These are phyloP conservation scores for Geotrichum reessii DNA, from an alignment of 1,139 yeast genomes.

Conservation along the genomic window DNA sequence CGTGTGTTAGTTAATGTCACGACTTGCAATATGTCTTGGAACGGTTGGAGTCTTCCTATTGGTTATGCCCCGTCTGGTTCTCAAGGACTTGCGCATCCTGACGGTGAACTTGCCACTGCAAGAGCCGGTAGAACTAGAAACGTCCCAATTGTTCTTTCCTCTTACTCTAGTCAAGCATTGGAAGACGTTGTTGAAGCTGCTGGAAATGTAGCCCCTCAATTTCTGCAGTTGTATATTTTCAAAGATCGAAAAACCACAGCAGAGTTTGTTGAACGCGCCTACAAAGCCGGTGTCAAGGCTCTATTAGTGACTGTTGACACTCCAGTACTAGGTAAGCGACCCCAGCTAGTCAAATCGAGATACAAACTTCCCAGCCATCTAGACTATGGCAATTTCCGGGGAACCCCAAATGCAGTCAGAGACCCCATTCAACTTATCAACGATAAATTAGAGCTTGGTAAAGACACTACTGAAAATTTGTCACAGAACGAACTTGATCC, in stretches of 20 bases:
- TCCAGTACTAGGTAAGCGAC: slow-evolving; percentile 11
- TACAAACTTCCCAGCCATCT: slow-evolving; percentile 6
- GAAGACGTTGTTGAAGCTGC: slow-evolving; percentile 4
- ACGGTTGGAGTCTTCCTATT: slow-evolving; percentile 4
- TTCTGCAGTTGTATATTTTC: slow-evolving; percentile 10
- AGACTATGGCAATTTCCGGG: slow-evolving; percentile 11
- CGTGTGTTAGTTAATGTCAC: slow-evolving; percentile 3
- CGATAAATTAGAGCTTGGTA: slow-evolving; percentile 10
- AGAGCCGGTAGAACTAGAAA: slow-evolving; percentile 1
- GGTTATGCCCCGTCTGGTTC: slow-evolving; percentile 12
- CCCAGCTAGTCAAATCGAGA: slow-evolving; percentile 3
- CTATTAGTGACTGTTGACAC: slow-evolving; percentile 14
- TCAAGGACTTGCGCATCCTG: slow-evolving; percentile 6
- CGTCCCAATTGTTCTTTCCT: slow-evolving; percentile 9
- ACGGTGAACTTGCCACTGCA: slow-evolving; percentile 7
- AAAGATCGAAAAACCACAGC: slow-evolving; percentile 8
- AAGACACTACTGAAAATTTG: slow-evolving; percentile 4
- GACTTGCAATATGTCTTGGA: not conserved
- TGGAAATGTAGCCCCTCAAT: slow-evolving; percentile 1
- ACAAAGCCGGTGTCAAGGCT: slow-evolving; percentile 10
- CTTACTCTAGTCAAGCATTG: slow-evolving; percentile 5
- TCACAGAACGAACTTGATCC: slow-evolving; percentile 11
- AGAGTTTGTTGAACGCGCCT: slow-evolving; percentile 8
- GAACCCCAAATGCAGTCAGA: slow-evolving; percentile 7
- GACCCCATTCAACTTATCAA: slow-evolving; percentile 12